phyloP scores from a whole-genome alignment of 441 rosid species.

The Pelargonium cotyledonis region DNA sequence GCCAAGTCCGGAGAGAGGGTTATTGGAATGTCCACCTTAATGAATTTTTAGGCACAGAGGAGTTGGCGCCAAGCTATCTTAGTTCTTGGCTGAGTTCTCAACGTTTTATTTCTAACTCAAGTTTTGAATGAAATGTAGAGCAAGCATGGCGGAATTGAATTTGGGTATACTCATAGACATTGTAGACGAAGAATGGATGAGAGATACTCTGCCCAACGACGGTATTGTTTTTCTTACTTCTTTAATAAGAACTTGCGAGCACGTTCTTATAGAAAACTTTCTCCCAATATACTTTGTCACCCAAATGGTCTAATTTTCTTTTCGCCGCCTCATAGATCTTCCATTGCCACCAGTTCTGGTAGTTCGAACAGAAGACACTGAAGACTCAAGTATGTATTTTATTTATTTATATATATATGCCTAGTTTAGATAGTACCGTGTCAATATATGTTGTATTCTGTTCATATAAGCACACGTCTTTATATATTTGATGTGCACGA shows the following conservation, averaged over 20 bases:
- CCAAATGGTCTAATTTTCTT: neutral
- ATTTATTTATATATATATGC: no score
- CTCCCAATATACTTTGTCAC: neutral
- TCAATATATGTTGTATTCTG: no score
- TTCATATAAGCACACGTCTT: no score
- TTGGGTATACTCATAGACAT: slow-evolving; percentile 79
- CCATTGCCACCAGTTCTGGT: slow-evolving; percentile 69
- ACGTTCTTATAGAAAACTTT: no score
- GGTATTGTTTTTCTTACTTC: slow-evolving; percentile 34
- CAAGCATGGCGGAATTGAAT: slow-evolving; percentile 55
- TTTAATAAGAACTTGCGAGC: neutral
- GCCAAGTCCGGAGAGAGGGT: no score
- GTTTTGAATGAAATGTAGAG: slow-evolving; percentile 11
- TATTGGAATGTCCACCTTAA: no score
- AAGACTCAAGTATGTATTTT: slow-evolving; percentile 66
- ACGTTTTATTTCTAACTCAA: neutral
- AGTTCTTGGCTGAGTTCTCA: no score
- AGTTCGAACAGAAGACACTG: slow-evolving; percentile 70
- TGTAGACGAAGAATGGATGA: slow-evolving; percentile 95
- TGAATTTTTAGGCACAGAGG: no score
- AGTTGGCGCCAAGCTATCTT: no score
- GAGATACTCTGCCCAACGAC: slow-evolving; percentile 83
- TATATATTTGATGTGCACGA: no score
- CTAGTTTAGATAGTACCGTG: no score
- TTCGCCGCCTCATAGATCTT: slow-evolving; percentile 41